Conservation (phyloP, 2,329 filamentous ascomycete genomes). For the Nakataea oryzae region DNA sequence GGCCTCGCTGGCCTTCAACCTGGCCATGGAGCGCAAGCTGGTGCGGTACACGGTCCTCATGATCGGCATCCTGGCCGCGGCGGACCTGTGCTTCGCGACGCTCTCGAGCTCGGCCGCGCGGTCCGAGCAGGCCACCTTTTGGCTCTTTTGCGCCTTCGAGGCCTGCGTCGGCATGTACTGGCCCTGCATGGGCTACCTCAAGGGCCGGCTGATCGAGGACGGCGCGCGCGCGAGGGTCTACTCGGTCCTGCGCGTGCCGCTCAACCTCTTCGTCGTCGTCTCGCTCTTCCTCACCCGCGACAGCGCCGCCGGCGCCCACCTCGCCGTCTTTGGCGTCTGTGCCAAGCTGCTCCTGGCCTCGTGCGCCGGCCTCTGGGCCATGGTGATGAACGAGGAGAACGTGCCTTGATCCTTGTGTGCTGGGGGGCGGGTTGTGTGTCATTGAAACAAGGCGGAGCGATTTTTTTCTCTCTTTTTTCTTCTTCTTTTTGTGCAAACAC, state of each 20-base stretch:
- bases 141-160: conserved; percentile 46
- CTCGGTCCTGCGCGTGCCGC: conserved; percentile 40
- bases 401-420: conserved; percentile 7
- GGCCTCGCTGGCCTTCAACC: conserved; percentile 43
- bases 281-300: conserved; percentile 28
- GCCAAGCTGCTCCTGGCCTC: conserved; percentile 18
- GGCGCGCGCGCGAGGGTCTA: conserved; percentile 41
- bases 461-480: not conserved
- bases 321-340: conserved; percentile 19
- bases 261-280: conserved; percentile 46
- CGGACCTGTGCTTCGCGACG: conserved; percentile 21
- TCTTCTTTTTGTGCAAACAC: not conserved
- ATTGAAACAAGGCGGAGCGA: too few relatives aligned
- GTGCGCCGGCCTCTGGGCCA: conserved; percentile 16
- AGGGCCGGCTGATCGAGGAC: conserved; percentile 41
- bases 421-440: too few relatives aligned
- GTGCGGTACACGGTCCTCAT: conserved; percentile 20
- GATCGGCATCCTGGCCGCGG: conserved; percentile 24
- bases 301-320: conserved; percentile 11
- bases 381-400: conserved; percentile 11
- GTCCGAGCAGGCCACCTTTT: conserved; percentile 32
- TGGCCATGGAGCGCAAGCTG: conserved; percentile 18
- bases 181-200: conserved; percentile 40
- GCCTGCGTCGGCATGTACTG: conserved; percentile 45
- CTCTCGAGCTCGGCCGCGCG: conserved; percentile 16